Evolutionary conservation across 495 filamentous ascomycete species (phyloP).

Genomic region (Penicillium soppii): DNA sequence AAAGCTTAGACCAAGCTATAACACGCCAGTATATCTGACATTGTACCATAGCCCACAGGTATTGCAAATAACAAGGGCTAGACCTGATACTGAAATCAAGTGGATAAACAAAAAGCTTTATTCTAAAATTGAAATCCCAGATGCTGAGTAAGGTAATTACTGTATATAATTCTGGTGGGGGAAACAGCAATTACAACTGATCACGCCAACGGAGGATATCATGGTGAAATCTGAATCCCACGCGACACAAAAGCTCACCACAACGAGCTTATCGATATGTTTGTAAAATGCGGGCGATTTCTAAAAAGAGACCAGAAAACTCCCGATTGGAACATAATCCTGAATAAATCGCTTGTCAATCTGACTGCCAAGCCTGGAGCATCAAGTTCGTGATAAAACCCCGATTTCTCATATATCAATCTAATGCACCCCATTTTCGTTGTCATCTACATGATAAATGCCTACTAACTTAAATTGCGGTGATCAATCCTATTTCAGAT

Average conservation of each 20-base stretch:
- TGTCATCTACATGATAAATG: no score
- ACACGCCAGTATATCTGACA: background rate
- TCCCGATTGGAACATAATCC: constrained; percentile 4
- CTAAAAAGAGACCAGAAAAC: background rate
- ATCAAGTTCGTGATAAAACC: background rate
- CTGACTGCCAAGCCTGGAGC: background rate
- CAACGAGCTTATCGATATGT: background rate
- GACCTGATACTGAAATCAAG: background rate
- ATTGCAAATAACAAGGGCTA: constrained; percentile 1
- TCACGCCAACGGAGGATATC: constrained; percentile 25
- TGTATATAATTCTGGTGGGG: no score
- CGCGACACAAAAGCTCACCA: constrained; percentile 2
- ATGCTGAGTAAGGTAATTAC: no score
- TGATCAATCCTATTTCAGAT: background rate
- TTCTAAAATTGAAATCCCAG: no score
- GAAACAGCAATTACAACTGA: no score
- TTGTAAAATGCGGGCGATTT: no score
- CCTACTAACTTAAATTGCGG: no score
- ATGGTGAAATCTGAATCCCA: constrained; percentile 16
- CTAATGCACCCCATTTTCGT: no score
- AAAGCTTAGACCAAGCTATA: background rate
- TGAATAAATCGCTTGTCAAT: no score
- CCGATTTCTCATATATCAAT: no score
- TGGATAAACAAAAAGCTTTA: background rate
- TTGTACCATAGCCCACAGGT: constrained; percentile 4